These are phyloP conservation scores for Gloeophyllum trabeum DNA, from an alignment of 768 basidiomycete species.

Conservation along the genomic window DNA sequence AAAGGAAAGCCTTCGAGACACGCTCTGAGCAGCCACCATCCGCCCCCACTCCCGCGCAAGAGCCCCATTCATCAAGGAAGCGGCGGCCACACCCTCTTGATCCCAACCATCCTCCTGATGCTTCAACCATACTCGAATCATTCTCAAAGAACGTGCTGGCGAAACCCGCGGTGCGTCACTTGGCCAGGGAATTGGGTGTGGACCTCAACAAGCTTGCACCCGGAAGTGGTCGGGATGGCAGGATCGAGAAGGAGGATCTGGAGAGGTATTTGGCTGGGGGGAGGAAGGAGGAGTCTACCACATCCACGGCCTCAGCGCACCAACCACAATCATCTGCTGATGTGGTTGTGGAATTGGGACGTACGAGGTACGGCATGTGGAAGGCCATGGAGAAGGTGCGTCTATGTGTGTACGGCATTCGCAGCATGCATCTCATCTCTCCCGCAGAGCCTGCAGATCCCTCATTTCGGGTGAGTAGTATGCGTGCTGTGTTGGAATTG, in stretches of 20 bases:
- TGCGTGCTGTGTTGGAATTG: background rate
- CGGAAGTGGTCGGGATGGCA: conserved; percentile 65
- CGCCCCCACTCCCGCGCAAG: background rate
- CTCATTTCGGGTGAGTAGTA: conserved; percentile 63
- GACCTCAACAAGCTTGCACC: conserved; percentile 45
- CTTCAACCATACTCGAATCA: conserved; percentile 3
- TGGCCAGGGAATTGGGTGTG: conserved; percentile 54
- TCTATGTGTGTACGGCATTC: background rate
- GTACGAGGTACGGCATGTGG: conserved; percentile 81
- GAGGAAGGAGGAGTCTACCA: conserved; percentile 8
- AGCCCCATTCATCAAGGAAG: background rate
- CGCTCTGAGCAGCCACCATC: conserved; percentile 1
- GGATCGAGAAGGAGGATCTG: conserved; percentile 67
- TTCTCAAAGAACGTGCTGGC: conserved; percentile 39
- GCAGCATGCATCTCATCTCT: background rate
- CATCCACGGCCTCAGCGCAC: conserved; percentile 6
- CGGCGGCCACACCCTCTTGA: conserved; percentile 51
- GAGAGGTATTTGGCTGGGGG: conserved; percentile 39
- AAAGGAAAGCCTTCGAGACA: background rate
- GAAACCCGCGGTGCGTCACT: conserved; percentile 68
- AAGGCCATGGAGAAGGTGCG: conserved; percentile 78
- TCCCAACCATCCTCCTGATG: conserved; percentile 28
- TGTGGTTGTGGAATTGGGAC: conserved; percentile 56
- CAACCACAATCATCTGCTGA: conserved; percentile 23
- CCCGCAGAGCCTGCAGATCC: conserved; percentile 68